phyloP scores from a whole-genome alignment of 2,329 filamentous ascomycete genomes.

The Botrytis porri region DNA sequence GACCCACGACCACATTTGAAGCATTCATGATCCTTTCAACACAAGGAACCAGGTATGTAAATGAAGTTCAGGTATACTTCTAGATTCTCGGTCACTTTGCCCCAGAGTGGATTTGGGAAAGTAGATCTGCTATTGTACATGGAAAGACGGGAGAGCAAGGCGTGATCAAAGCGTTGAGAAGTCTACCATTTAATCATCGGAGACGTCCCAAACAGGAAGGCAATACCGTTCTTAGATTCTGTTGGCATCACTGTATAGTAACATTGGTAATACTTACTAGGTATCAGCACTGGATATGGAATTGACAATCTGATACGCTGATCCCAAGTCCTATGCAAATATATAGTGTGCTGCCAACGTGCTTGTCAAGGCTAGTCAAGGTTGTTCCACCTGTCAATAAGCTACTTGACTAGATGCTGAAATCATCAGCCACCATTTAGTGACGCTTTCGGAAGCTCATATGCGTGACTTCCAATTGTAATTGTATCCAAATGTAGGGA shows the following conservation, averaged over 20 bases:
- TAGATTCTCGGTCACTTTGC: slow-evolving; percentile 3
- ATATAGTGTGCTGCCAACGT: not conserved
- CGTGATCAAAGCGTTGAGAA: not conserved
- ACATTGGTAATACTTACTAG: not conserved
- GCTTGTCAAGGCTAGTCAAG: not conserved
- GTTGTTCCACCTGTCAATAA: not conserved
- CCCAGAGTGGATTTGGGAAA: not conserved
- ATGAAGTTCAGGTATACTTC: not conserved
- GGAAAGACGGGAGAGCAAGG: slow-evolving; percentile 9
- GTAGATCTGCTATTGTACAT: slow-evolving; percentile 8
- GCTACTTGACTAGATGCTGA: not conserved
- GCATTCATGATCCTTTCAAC: not conserved
- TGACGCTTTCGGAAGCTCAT: not conserved
- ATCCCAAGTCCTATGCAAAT: not conserved
- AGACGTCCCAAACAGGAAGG: not conserved
- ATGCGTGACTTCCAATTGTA: not conserved
- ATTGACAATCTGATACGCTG: slow-evolving; percentile 3
- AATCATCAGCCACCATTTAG: not conserved
- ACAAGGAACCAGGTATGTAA: slow-evolving; percentile 8
- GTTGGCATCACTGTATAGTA: not conserved
- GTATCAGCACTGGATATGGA: not conserved
- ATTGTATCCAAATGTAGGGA: not conserved
- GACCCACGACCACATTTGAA: slow-evolving; percentile 5
- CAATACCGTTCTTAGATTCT: not conserved
- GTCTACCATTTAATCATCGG: not conserved